These are phyloP conservation scores for Euphorbia peplus DNA, from an alignment of 345 rosid species.

Conservation along the genomic window DNA sequence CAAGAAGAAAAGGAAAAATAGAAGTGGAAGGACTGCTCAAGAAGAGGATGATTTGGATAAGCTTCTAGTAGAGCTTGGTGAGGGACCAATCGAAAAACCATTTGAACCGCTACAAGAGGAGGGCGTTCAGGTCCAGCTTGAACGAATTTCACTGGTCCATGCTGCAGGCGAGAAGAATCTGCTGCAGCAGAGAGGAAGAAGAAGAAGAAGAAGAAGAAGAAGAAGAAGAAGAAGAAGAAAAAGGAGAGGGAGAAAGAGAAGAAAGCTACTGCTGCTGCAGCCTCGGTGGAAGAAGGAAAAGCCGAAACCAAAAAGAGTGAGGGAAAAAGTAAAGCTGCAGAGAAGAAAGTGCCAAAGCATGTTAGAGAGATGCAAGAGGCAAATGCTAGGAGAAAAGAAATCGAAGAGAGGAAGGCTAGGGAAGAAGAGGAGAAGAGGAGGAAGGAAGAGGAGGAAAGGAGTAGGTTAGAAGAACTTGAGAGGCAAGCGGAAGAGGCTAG, in stretches of 20 bases:
- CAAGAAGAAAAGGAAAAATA: conserved; percentile 77
- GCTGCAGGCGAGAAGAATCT: conserved; percentile 55
- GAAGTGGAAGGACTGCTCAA: conserved; percentile 81
- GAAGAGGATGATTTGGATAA: conserved; percentile 97
- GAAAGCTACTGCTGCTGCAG: conserved; percentile 49
- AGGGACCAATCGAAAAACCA: conserved; percentile 35
- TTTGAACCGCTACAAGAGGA: conserved; percentile 45
- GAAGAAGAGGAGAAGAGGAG: conserved; percentile 86
- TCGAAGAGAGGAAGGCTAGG: conserved; percentile 69
- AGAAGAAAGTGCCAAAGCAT: conserved; percentile 86
- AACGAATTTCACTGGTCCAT: conserved; percentile 34
- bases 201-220: no score
- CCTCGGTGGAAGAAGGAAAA: conserved; percentile 44
- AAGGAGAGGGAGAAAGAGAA: conserved; percentile 75
- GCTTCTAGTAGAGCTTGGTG: conserved; percentile 89
- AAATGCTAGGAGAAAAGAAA: conserved; percentile 72
- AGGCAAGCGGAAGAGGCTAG: conserved; percentile 92
- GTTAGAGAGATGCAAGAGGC: conserved; percentile 98
- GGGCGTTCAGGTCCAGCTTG: conserved; percentile 46
- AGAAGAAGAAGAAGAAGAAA: conserved; percentile 92
- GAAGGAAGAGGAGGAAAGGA: conserved; percentile 91
- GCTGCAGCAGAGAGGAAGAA: no score
- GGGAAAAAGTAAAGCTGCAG: conserved; percentile 72
- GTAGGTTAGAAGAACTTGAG: conserved; percentile 77
- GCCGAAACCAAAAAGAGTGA: conserved; percentile 58